Evolutionary conservation across 192 early-diverging fungal genomes (phyloP), one percentile per base, ranked within the genome.

Genomic region (Piromyces finnis): DNA sequence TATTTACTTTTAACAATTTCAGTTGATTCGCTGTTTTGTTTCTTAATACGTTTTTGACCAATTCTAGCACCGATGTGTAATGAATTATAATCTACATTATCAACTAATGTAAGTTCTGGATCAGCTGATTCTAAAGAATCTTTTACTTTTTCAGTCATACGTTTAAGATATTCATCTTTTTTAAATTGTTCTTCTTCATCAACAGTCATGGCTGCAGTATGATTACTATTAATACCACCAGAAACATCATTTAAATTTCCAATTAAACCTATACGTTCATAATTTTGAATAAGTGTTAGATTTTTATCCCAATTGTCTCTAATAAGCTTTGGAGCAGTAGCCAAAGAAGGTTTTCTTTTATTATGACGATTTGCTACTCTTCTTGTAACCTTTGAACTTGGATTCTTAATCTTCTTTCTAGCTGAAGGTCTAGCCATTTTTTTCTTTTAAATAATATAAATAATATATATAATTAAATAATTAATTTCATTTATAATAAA

Each of bases 391-490:
- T 92, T 92, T 77, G 87, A 83, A 22, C 87, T 84, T 28, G 92
- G 87, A 77, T 89, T 90, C 39, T 89, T 90, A 77, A 84, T 87
- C 84, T 90, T 91, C 85, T 88, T 90, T 85, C 92, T 88, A 79
- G 89, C 87, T 79, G 89, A 84, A 79, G 91, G 92, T 77, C 89
- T 87, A 29, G 88, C 89, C 93, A 93, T 93, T 51, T 51, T 51
- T 22, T 2, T 15, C 15, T 12, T 13, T 39, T 15, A 12, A 15
- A 35, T 35, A 35, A 12, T 35, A 35, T 7, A 7, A 35, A 35
- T 7, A 7, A 35, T 35, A 35, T 35, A 35, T 35, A 35, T 35
- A 35, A 35, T 7, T 35, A 35, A 7, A 35, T 35, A n/a, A n/a
- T n/a, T n/a, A n/a, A n/a, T n/a, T n/a, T n/a, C n/a, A n/a, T n/a